Evolutionary conservation across 1,284 basidiomycete species (phyloP), one percentile per base, ranked within the genome.

Genomic region (Cryptococcus wingfieldii): DNA sequence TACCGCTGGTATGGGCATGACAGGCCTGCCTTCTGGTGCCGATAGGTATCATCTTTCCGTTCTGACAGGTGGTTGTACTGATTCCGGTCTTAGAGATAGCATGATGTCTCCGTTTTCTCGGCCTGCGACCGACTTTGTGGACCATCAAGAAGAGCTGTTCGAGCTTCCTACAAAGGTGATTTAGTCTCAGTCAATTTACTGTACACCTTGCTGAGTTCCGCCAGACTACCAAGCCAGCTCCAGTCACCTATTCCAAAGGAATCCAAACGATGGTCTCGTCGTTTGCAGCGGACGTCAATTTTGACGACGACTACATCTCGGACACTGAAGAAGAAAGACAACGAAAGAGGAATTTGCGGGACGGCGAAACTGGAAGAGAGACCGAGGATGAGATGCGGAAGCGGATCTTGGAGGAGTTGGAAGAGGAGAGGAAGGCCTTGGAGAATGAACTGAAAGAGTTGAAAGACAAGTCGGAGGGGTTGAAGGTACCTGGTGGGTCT

Each of bases 171-270:
- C 86, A 68, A 89, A 88, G 80, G 90, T 89, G 51, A 37, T 79
- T 59, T 31, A 38, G 16, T 10, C 18, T 41, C 16, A 34, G 12
- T 19, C 8, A 38, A 19, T 13, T 1, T 23, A 13, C 19, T 23
- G 18, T 14, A 10, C 12, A 44, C 42, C 28, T 1, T 12, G 10
- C 42, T 25, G 0, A 23, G 16, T 23, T n/a, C 13, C 23, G 28
- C 8, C 25, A 55, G 39, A 28, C 44, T 14, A 34, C 51, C 54
- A 63, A 68, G 60, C 52, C 56, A 27, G 27, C 45, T 3, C 45
- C 45, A 16, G 86, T 95, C 25, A 86, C 89, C 49, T 97, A 96
- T 70, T 94, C 93, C 63, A 96, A 95, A 75, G 88, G 92, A 65
- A 87, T 95, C 2, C 94, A 98, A 74, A 96, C 85, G 31, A 63